phyloP scores from a whole-genome alignment of 2,329 filamentous ascomycete genomes.

The Taxawa tesnikishii region DNA sequence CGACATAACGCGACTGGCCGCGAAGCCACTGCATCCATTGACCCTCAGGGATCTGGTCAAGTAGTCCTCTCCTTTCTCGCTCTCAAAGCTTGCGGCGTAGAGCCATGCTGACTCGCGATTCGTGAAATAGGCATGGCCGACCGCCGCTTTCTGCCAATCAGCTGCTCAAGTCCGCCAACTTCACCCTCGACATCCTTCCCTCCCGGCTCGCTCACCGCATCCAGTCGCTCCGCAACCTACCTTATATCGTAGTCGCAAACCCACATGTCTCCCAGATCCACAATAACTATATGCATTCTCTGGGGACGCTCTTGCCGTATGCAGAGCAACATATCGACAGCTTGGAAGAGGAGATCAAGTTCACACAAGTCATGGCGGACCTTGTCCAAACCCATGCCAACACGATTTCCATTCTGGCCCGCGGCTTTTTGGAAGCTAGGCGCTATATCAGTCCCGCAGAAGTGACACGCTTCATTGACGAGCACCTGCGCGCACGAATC shows the following conservation, averaged over 20 bases:
- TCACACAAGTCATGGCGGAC: conserved; percentile 86
- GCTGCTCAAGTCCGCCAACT: conserved; percentile 84
- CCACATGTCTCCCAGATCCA: conserved; percentile 90
- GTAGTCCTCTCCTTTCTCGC: conserved; percentile 33
- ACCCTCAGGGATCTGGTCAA: conserved; percentile 82
- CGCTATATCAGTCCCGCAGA: conserved; percentile 75
- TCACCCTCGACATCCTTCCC: conserved; percentile 83
- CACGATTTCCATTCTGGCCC: conserved; percentile 84
- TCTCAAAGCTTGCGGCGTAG: too few relatives aligned
- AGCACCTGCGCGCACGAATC: conserved; percentile 85
- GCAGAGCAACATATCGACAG: conserved; percentile 59
- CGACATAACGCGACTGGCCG: conserved; percentile 67
- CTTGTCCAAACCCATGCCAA: conserved; percentile 91
- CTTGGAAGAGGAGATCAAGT: conserved; percentile 76
- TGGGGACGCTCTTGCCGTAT: conserved; percentile 82
- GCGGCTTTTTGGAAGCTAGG: conserved; percentile 84
- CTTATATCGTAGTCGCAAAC: conserved; percentile 97
- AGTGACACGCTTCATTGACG: conserved; percentile 86
- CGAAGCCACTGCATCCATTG: conserved; percentile 65
- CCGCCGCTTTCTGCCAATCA: conserved; percentile 72
- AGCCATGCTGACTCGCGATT: too few relatives aligned
- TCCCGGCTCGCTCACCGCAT: conserved; percentile 89
- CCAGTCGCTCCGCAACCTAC: conserved; percentile 81
- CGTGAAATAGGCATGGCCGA: conserved; percentile 62
- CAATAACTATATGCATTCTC: conserved; percentile 86